A percentile compares a stretch with the other conserved stretches of the same genome.
Evolutionary conservation across 352 stramenopile species (phyloP).

Genomic region (Elongisporangium prolatum): DNA sequence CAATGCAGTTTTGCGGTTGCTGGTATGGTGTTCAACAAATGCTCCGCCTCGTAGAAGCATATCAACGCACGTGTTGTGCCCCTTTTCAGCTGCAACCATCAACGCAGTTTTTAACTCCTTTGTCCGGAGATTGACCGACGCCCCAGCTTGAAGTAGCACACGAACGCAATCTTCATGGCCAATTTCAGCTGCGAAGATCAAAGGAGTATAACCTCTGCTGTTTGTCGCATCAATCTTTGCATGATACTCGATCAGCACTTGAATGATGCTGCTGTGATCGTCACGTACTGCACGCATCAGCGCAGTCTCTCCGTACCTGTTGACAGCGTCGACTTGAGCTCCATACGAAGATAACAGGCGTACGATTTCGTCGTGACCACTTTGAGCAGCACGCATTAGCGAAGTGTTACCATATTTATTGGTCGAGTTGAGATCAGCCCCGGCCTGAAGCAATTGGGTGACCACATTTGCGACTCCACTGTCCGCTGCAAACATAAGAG

Average conservation of each 20-base stretch:
- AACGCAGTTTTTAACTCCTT: not conserved
- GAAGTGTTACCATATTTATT: not conserved
- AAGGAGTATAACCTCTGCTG: not conserved
- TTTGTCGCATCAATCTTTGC: not conserved
- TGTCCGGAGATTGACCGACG: not conserved
- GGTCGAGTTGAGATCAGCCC: not conserved
- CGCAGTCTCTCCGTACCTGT: not conserved
- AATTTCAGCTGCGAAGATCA: not conserved
- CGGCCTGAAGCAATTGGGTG: not conserved
- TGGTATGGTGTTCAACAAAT: not conserved
- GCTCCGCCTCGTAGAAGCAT: not conserved
- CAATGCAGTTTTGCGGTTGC: constrained; percentile 1
- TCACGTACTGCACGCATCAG: not conserved
- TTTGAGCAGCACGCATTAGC: not conserved
- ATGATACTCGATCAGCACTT: not conserved
- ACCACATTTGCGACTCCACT: not conserved
- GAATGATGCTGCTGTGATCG: not conserved
- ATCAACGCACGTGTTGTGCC: not conserved
- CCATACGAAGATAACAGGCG: not conserved
- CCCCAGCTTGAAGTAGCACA: not conserved
- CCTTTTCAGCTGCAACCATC: not conserved
- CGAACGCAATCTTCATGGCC: not conserved
- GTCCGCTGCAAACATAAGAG: not conserved
- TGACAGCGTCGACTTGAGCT: not conserved
- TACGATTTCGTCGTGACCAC: not conserved